Conservation (phyloP, 345 rosid species). For the Psidium guajava region DNA sequence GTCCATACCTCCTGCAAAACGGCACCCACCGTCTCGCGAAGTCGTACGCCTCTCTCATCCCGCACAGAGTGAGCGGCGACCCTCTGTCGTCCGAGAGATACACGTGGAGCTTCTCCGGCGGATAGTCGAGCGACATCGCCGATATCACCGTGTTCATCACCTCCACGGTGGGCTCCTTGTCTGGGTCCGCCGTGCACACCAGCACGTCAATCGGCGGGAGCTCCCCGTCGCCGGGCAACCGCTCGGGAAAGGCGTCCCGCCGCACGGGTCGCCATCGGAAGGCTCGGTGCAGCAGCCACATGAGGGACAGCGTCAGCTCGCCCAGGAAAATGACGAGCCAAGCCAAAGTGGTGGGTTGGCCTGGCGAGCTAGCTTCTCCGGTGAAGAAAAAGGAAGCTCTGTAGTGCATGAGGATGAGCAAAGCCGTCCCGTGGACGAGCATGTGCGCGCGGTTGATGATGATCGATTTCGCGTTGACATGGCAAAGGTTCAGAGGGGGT, state of each 20-base stretch:
- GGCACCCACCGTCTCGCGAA: conserved; percentile 70
- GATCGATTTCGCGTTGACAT: neutral
- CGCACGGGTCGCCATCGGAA: conserved; percentile 17
- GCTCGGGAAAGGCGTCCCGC: conserved; percentile 20
- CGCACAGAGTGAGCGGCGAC: conserved; percentile 53
- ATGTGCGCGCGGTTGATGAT: conserved; percentile 11
- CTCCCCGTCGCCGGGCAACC: conserved; percentile 18
- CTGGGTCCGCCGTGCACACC: conserved; percentile 80
- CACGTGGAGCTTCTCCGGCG: conserved; percentile 51
- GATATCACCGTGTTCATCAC: conserved; percentile 71
- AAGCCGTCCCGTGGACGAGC: conserved; percentile 16
- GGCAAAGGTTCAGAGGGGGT: conserved; percentile 15
- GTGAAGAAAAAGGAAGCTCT: conserved; percentile 16
- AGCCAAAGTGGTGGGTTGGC: neutral
- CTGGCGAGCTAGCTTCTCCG: neutral
- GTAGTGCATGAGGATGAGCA: conserved; percentile 15
- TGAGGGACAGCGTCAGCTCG: conserved; percentile 15
- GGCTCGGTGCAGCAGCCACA: conserved; percentile 19
- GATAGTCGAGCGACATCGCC: conserved; percentile 66
- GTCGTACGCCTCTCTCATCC: conserved; percentile 59
- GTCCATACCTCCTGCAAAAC: conserved; percentile 32
- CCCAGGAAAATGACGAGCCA: conserved; percentile 16
- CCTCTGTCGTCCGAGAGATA: conserved; percentile 86
- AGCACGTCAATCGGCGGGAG: conserved; percentile 57
- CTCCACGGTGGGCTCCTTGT: conserved; percentile 62